Conservation (phyloP, 495 filamentous ascomycete genomes). For the Cercophora newfieldiana region DNA sequence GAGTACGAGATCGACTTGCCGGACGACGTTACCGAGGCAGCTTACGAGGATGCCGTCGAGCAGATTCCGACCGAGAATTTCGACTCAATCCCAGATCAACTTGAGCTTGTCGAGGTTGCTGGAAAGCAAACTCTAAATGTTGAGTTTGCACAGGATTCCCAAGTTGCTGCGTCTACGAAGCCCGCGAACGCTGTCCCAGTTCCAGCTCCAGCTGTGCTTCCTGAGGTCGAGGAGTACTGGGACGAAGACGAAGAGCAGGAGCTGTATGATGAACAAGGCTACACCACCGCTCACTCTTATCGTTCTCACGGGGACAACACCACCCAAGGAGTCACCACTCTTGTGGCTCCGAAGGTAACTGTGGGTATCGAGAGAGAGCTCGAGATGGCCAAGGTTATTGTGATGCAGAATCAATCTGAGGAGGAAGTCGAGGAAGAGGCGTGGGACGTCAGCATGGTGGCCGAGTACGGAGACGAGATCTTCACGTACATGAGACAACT, state of each 20-base stretch:
- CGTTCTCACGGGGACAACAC: constrained; percentile 78
- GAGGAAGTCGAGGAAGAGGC: constrained; percentile 79
- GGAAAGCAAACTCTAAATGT: constrained; percentile 8
- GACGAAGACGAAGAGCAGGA: constrained; percentile 76
- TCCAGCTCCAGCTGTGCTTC: constrained; percentile 21
- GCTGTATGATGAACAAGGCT: constrained; percentile 79
- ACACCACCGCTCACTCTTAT: constrained; percentile 72
- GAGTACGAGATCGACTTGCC: constrained; percentile 29
- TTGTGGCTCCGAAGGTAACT: constrained; percentile 71
- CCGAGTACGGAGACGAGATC: constrained; percentile 94
- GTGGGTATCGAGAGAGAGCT: constrained; percentile 65
- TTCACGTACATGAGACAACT: constrained; percentile 85
- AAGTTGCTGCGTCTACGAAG: constrained; percentile 3
- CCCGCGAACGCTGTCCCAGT: constrained; percentile 19
- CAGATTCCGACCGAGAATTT: constrained; percentile 28
- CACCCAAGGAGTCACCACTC: constrained; percentile 64
- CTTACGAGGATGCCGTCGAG: constrained; percentile 48
- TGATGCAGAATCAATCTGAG: constrained; percentile 54
- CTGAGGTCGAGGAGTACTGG: constrained; percentile 72
- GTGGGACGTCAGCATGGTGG: constrained; percentile 97
- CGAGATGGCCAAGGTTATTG: constrained; percentile 63
- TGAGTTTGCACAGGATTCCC: constrained; percentile 4
- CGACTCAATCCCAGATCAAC: constrained; percentile 2
- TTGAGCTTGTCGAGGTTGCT: constrained; percentile 5
- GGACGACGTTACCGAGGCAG: constrained; percentile 38